Evolutionary conservation across 768 basidiomycete species (phyloP).

Genomic region (Agaricus subrufescens): DNA sequence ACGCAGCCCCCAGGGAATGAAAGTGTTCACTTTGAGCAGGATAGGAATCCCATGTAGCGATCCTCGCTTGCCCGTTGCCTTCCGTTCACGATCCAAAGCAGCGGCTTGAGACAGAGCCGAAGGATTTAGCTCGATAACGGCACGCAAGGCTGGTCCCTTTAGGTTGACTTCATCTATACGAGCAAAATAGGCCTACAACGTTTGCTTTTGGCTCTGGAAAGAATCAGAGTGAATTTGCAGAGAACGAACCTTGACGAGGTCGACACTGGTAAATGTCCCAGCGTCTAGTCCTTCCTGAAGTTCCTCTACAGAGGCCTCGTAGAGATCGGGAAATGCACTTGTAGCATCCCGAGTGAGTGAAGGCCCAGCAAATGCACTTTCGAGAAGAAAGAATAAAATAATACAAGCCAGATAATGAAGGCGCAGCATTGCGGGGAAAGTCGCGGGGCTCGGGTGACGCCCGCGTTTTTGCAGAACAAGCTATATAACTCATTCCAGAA

Average conservation of each 20-base stretch:
- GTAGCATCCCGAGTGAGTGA: neutral
- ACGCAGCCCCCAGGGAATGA: neutral
- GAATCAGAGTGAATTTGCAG: neutral
- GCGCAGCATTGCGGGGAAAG: neutral
- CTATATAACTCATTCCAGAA: no score
- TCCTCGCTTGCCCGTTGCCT: conserved; percentile 36
- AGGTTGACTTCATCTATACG: conserved; percentile 69
- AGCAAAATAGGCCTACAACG: conserved; percentile 55
- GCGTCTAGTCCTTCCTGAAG: conserved; percentile 47
- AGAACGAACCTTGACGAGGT: conserved; percentile 50
- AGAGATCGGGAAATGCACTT: conserved; percentile 44
- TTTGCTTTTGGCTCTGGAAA: neutral
- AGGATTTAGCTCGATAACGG: conserved; percentile 54
- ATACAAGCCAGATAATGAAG: neutral
- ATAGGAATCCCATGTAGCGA: conserved; percentile 51
- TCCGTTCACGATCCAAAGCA: conserved; percentile 41
- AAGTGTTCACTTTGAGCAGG: conserved; percentile 36
- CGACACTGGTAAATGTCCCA: conserved; percentile 51
- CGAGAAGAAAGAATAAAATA: neutral
- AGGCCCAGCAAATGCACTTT: neutral
- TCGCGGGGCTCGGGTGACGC: no score
- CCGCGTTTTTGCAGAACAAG: no score
- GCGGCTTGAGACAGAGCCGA: conserved; percentile 50
- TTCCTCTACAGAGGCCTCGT: conserved; percentile 54
- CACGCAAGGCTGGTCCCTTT: conserved; percentile 50